Conservation (phyloP, 768 basidiomycete genomes). For the Russula brevipes region DNA sequence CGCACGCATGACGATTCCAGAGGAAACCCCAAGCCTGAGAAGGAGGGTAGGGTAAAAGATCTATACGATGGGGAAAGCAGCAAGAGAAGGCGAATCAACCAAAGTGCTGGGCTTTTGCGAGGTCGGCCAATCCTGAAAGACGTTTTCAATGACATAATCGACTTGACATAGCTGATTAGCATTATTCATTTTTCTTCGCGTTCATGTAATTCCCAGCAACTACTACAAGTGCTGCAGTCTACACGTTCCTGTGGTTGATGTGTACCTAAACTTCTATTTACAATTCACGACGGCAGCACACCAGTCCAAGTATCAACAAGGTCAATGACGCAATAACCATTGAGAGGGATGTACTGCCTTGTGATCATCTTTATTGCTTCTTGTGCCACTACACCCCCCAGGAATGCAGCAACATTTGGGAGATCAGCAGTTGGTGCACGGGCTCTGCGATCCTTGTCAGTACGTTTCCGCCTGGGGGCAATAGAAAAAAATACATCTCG, state of each 20-base stretch:
- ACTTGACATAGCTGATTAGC: constrained; percentile 10
- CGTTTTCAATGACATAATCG: constrained; percentile 42
- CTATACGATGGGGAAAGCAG: constrained; percentile 25
- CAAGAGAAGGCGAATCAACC: constrained; percentile 36
- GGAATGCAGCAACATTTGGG: constrained; percentile 88
- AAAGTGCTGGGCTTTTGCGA: constrained; percentile 43
- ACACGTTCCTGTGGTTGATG: not conserved
- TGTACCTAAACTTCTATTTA: not conserved
- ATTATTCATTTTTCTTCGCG: not conserved
- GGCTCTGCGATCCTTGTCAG: constrained; percentile 43
- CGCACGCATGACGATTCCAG: constrained; percentile 10
- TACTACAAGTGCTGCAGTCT: not conserved
- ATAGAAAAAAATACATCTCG: constrained; percentile 53
- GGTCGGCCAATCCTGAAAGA: constrained; percentile 59
- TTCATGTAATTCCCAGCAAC: not conserved
- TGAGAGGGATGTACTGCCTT: constrained; percentile 88
- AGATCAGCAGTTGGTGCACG: constrained; percentile 80
- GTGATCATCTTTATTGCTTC: constrained; percentile 98
- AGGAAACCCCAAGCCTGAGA: constrained; percentile 27
- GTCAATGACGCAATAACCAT: constrained; percentile 81
- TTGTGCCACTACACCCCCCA: constrained; percentile 92
- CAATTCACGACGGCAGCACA: constrained; percentile 31
- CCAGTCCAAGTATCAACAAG: constrained; percentile 78
- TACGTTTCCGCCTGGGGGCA: constrained; percentile 3
- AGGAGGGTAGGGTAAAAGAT: constrained; percentile 35